Evolutionary conservation across 2,329 filamentous ascomycete genomes (phyloP).

Genomic region (Aureobasidium zeae): DNA sequence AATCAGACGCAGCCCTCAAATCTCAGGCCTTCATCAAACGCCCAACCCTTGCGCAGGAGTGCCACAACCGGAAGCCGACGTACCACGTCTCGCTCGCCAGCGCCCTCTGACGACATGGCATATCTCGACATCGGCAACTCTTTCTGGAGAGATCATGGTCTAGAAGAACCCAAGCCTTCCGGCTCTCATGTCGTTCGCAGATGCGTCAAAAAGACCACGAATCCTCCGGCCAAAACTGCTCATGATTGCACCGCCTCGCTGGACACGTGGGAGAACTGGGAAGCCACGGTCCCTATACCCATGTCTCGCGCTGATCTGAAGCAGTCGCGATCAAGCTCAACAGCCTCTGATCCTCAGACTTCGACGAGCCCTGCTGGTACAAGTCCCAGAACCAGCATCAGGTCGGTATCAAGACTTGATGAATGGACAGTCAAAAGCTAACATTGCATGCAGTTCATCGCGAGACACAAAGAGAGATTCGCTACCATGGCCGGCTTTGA

Average conservation of each 20-base stretch:
- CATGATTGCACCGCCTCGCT: constrained; percentile 26
- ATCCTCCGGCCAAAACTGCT: constrained; percentile 27
- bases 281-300: constrained; percentile 37
- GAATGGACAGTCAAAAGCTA: too few relatives aligned
- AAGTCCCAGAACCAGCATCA: constrained; percentile 13
- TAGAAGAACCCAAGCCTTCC: constrained; percentile 29
- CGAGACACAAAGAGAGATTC: constrained; percentile 30
- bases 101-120: constrained; percentile 17
- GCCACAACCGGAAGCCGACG: constrained; percentile 12
- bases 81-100: background rate
- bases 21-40: constrained; percentile 4
- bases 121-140: constrained; percentile 32
- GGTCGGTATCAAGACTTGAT: background rate
- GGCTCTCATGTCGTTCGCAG: constrained; percentile 8
- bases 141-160: constrained; percentile 36
- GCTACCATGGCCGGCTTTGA: constrained; percentile 59
- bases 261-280: constrained; percentile 45
- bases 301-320: constrained; percentile 18
- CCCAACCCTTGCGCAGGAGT: constrained; percentile 8
- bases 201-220: constrained; percentile 8
- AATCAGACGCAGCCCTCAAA: constrained; percentile 11
- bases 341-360: constrained; percentile 38
- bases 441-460: background rate
- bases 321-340: constrained; percentile 32
- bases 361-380: constrained; percentile 30